phyloP scores from a whole-genome alignment of 257 asterid genomes.

The Solanum pennellii region DNA sequence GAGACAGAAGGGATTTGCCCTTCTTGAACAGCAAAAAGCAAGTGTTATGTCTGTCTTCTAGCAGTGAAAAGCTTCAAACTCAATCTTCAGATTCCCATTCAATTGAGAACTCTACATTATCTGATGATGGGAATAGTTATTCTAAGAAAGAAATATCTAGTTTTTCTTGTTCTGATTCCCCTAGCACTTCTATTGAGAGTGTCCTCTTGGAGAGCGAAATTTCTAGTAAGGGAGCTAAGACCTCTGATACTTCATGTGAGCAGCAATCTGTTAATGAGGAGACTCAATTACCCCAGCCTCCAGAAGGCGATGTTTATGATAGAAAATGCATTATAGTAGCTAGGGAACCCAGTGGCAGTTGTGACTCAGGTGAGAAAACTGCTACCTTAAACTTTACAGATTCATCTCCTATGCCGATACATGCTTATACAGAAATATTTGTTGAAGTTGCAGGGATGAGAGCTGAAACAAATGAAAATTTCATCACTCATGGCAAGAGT shows the following conservation, averaged over 20 bases:
- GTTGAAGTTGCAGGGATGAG: slow-evolving; percentile 10
- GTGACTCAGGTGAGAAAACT: slow-evolving; percentile 26
- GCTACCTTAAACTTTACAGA: slow-evolving; percentile 17
- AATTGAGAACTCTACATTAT: slow-evolving; percentile 37
- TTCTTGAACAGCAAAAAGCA: slow-evolving; percentile 17
- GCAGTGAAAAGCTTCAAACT: slow-evolving; percentile 25
- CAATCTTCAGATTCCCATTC: slow-evolving; percentile 55
- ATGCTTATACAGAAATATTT: slow-evolving; percentile 20
- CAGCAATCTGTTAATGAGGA: background rate
- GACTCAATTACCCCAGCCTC: slow-evolving; percentile 3
- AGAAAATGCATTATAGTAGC: slow-evolving; percentile 3
- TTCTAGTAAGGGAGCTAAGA: slow-evolving; percentile 7
- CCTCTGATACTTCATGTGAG: slow-evolving; percentile 3
- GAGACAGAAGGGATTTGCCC: slow-evolving; percentile 30
- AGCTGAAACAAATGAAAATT: slow-evolving; percentile 14
- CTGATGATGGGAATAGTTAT: slow-evolving; percentile 31
- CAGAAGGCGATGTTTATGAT: background rate
- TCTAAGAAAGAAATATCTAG: slow-evolving; percentile 21
- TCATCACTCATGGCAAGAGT: slow-evolving; percentile 1
- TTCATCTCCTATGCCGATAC: slow-evolving; percentile 13
- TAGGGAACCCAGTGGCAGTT: slow-evolving; percentile 10
- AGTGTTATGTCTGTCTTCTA: slow-evolving; percentile 18
- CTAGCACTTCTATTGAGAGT: slow-evolving; percentile 16
- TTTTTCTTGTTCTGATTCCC: slow-evolving; percentile 25
- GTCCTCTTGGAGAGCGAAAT: slow-evolving; percentile 11